Evolutionary conservation across 2,329 filamentous ascomycete species (phyloP).

Genomic region (Paraconiothyrium sp.): DNA sequence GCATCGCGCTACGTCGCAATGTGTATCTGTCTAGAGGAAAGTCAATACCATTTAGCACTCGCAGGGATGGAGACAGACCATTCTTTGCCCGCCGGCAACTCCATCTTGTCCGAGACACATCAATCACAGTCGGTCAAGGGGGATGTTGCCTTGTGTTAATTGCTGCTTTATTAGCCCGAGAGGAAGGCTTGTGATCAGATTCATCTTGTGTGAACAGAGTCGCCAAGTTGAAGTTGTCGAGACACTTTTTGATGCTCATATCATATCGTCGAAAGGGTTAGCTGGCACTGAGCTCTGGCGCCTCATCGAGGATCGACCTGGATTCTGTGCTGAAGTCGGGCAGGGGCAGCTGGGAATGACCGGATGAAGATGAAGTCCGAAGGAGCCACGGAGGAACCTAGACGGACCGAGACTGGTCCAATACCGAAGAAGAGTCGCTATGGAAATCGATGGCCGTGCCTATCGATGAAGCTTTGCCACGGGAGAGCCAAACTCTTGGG

Average conservation of each 20-base stretch:
- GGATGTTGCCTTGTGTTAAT: constrained; percentile 5
- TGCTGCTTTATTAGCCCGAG: constrained; percentile 4
- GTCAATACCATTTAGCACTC: not conserved
- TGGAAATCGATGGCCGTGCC: not conserved
- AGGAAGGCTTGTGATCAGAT: constrained; percentile 14
- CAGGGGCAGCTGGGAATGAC: not conserved
- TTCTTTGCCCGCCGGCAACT: not conserved
- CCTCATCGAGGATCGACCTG: constrained; percentile 21
- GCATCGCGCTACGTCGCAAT: not conserved
- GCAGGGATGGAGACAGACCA: not conserved
- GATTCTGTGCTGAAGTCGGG: constrained; percentile 3
- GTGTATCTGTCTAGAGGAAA: not conserved
- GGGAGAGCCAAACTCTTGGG: constrained; percentile 10
- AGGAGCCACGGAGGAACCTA: not conserved
- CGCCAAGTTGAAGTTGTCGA: constrained; percentile 1
- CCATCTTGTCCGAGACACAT: not conserved
- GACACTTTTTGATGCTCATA: constrained; percentile 3
- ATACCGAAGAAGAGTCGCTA: not conserved
- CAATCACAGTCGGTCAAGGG: not conserved
- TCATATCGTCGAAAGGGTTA: not conserved
- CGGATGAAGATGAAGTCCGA: not conserved
- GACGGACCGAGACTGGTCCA: not conserved
- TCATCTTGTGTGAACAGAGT: not conserved
- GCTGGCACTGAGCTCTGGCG: constrained; percentile 9
- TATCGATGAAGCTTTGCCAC: not conserved